phyloP scores from a whole-genome alignment of 257 asterid genomes.

The Nicotiana benthamiana region DNA sequence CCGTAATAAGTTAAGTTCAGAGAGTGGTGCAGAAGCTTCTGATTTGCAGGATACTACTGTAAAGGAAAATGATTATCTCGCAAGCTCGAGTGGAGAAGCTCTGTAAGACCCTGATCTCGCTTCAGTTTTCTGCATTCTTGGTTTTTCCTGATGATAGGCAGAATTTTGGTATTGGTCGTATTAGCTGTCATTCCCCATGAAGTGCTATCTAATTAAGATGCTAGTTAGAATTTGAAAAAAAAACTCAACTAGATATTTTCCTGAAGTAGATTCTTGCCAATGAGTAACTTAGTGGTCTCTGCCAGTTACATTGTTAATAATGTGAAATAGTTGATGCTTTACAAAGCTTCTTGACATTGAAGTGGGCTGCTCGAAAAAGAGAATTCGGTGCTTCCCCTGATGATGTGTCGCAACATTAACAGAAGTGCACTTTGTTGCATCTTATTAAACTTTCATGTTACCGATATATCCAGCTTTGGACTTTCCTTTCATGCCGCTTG shows the following conservation, averaged over 20 bases:
- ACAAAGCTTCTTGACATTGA: not conserved
- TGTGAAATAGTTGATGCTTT: not conserved
- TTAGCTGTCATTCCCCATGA: not conserved
- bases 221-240: not conserved
- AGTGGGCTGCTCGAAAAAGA: not conserved
- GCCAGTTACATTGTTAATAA: too few relatives aligned
- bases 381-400: not conserved
- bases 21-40: slow-evolving; percentile 23
- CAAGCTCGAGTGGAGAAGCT: slow-evolving; percentile 18
- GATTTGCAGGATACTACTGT: slow-evolving; percentile 20
- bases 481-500: not conserved
- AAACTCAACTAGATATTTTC: not conserved
- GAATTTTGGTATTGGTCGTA: not conserved
- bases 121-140: not conserved
- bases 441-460: not conserved
- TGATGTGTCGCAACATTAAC: not conserved
- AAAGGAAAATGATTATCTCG: slow-evolving; percentile 14
- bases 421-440: not conserved
- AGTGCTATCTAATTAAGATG: not conserved
- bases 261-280: not conserved
- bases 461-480: not conserved
- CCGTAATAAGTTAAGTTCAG: slow-evolving; percentile 26
- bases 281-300: not conserved
- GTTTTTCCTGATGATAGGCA: not conserved
- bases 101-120: slow-evolving; percentile 17